Conservation (phyloP, 176 grass and related monocot genomes). For the Coix lacrymajobi region DNA sequence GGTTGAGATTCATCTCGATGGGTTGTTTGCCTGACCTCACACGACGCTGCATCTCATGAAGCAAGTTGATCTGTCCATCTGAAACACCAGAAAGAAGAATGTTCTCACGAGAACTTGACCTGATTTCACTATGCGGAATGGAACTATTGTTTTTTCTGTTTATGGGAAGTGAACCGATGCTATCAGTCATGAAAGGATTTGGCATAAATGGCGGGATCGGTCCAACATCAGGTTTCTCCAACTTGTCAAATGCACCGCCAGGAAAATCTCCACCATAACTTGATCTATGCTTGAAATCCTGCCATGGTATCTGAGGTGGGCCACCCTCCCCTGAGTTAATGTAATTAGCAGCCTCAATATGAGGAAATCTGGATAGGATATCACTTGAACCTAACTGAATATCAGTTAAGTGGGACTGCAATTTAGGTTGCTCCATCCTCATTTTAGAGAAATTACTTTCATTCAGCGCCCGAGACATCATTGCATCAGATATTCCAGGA, state of each 20-base stretch:
- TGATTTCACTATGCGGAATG: constrained; percentile 44
- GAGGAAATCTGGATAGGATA: constrained; percentile 51
- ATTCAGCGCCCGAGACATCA: constrained; percentile 82
- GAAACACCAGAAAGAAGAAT: constrained; percentile 40
- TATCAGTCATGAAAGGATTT: constrained; percentile 55
- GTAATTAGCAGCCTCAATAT: constrained; percentile 43
- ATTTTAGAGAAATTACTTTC: constrained; percentile 74
- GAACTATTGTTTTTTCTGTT: constrained; percentile 36
- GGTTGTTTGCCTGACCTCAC: constrained; percentile 44
- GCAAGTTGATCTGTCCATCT: constrained; percentile 43
- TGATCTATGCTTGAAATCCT: constrained; percentile 44
- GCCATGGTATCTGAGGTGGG: constrained; percentile 29
- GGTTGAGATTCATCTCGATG: constrained; percentile 33
- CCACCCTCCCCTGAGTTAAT: constrained; percentile 50
- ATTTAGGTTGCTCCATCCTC: constrained; percentile 59
- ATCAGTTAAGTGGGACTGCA: constrained; percentile 82
- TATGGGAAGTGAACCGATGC: constrained; percentile 36
- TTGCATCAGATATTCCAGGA: constrained; percentile 80
- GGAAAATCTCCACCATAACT: constrained; percentile 43
- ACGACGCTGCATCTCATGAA: constrained; percentile 42
- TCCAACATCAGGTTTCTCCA: constrained; percentile 53
- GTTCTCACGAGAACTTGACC: constrained; percentile 37
- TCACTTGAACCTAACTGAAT: constrained; percentile 88
- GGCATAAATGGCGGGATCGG: constrained; percentile 51
- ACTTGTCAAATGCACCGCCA: constrained; percentile 36